Evolutionary conservation across 306 rosid species (phyloP).

Genomic region (Fragaria nilgerrensis): DNA sequence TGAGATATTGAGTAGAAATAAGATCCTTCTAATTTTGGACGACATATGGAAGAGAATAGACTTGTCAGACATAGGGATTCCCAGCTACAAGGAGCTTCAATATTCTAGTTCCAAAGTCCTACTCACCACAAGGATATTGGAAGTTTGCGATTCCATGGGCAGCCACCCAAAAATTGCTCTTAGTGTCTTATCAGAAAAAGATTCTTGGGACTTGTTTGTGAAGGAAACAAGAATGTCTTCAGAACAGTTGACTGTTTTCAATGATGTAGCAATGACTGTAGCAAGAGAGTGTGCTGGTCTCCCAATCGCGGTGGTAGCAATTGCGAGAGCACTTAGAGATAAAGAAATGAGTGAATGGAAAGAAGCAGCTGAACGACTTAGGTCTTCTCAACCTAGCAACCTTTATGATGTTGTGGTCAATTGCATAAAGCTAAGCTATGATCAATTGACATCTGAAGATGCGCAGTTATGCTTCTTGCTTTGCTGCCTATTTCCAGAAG

Average conservation of each 20-base stretch:
- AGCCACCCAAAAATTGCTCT: background rate
- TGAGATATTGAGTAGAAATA: background rate
- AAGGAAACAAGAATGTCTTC: background rate
- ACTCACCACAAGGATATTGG: background rate
- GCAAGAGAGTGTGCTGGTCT: constrained; percentile 24
- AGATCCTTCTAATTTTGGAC: no score
- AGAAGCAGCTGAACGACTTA: background rate
- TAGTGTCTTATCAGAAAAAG: background rate
- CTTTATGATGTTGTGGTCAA: background rate
- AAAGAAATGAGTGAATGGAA: constrained; percentile 20
- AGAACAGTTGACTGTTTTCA: background rate
- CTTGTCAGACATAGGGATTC: constrained; percentile 10
- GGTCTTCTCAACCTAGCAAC: background rate
- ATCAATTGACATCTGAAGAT: background rate
- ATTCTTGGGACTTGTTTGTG: constrained; percentile 18
- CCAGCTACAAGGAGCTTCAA: background rate
- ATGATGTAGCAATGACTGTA: constrained; percentile 11
- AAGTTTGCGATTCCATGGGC: constrained; percentile 7
- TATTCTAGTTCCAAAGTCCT: constrained; percentile 14
- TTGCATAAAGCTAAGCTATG: constrained; percentile 23
- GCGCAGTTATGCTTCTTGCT: constrained; percentile 16
- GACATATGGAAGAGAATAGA: constrained; percentile 13
- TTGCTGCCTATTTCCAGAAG: background rate
- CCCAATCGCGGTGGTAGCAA: constrained; percentile 20
- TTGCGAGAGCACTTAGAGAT: constrained; percentile 27